Evolutionary conservation across 2,329 filamentous ascomycete species (phyloP), one percentile per base, ranked within the genome.

Genomic region (Aspergillus ochraceus): DNA sequence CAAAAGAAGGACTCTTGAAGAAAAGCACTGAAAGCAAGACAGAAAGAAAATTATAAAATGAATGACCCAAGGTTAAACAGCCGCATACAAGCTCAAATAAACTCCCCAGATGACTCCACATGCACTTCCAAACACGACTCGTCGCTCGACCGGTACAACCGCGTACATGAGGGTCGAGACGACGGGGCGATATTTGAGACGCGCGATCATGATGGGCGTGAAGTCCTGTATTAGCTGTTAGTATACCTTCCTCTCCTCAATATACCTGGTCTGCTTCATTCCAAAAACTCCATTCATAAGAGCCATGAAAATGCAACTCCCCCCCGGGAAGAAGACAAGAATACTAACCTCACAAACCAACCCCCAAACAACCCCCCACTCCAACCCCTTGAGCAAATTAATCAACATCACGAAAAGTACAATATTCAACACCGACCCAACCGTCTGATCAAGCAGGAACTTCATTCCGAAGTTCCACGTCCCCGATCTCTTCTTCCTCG

Each of bases 81-180:
- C 79, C 42, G 82, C 83, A 64, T 86, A 75, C 68, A 92, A 76
- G 70, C 89, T 91, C 76, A 93, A 79, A 73, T 90, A 93, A 47
- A 92, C 81, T 0, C 88, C 88, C 90, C 90, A 94, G 14, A 80
- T 83, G 24, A 94, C 81, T 5, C 90, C 90, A 19, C 89, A 89
- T 54, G 89, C 73, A 65, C 87, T 86, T n/a, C 87, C 89, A 62
- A 92, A 84, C 36, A 93, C 76, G 54, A 90, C 88, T 42, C 90
- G 81, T 55, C 83, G 83, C 68, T 92, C 84, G 3, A 92, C 85
- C n/a, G 88, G 90, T 64, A 90, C 83, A 60, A 92, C 78, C 1
- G 87, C 83, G 70, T 90, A 92, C 79, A 90, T 90, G 62, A 90
- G 70, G 19, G 90, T 71, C 63, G 87, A 89, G 22, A 93, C 86